A percentile compares a stretch with the other conserved stretches of the same genome.
Conservation (phyloP, 73 alveolate species). For the Tetrahymena elliotti region DNA sequence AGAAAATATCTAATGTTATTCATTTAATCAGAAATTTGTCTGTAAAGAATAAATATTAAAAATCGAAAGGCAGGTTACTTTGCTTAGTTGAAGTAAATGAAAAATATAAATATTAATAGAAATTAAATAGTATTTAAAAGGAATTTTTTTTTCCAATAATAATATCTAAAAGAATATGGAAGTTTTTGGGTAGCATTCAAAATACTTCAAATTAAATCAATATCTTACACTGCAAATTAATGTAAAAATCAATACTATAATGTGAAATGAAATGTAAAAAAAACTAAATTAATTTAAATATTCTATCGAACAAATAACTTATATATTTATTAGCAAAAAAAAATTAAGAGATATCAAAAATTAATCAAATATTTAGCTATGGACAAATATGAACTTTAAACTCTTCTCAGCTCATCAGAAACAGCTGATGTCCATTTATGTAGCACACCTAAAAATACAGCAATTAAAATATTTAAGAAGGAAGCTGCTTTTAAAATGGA, state of each 20-base stretch:
- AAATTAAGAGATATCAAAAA: background rate
- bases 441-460: background rate
- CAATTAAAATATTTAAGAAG: background rate
- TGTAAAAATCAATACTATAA: background rate
- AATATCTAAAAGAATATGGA: background rate
- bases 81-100: background rate
- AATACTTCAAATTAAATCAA: background rate
- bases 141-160: background rate
- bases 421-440: background rate
- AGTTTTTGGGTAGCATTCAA: background rate
- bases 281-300: background rate
- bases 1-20: too few relatives aligned
- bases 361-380: background rate
- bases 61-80: background rate
- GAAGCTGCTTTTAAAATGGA: background rate
- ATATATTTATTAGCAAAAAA: background rate
- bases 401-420: background rate
- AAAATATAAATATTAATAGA: too few relatives aligned
- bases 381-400: background rate
- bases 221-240: background rate
- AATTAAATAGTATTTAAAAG: too few relatives aligned
- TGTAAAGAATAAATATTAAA: background rate
- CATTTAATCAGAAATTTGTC: background rate
- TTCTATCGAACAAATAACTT: background rate
- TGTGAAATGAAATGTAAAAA: background rate